Base-by-base conservation (phyloP, 441 rosid species). In the Adansonia gregorii region DNA sequence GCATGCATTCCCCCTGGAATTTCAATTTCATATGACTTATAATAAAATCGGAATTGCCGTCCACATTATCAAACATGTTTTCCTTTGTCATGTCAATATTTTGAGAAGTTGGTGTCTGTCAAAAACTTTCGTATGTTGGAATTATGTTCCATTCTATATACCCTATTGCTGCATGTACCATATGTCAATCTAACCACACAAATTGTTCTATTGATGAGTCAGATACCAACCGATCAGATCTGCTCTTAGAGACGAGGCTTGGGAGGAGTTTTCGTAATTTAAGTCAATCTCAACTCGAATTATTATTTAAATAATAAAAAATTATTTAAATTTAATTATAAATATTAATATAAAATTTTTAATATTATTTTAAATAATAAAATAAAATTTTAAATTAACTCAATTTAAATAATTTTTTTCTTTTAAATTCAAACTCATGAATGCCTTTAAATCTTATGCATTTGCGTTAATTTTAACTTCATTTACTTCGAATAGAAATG, bases 81-180 rank as follows among this genome's bases (percentile, higher is more conserved):
- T 8, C 39, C 51, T 7, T 20, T 68, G 35, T 68, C 56, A 45
- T 67, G 35, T 11, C 1, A 46, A 67, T 12, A 1, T 17, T 43
- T 17, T 17, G 14, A 2, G 14, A 67, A 10, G 63, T 71, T 31
- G 49, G 27, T 9, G 54, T 54, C 10, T 54, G 64, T 55, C 75
- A 24, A 72, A 72, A 54, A 12, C 60, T 27, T 17, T 39, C 17
- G 6, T 39, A 41, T 3, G 12, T 2, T 2, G 27, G 65, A 72
- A 72, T 56, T 54, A 17, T 35, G 35, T 56, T 72, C 65, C 19
- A 72, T 72, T 56, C 52, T 24, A 1, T 67, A 0, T n/a, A 73
- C 66, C 52, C 66, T 55, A 17, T 55, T 73, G 54, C 52, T 3
- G 51, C 52, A 72, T 41, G 48, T 39, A 39, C 64, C 39, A 31